A percentile compares a stretch with the other conserved stretches of the same genome.
phyloP scores from a whole-genome alignment of 2,329 filamentous ascomycete genomes.

The Aspergillus neoniger region DNA sequence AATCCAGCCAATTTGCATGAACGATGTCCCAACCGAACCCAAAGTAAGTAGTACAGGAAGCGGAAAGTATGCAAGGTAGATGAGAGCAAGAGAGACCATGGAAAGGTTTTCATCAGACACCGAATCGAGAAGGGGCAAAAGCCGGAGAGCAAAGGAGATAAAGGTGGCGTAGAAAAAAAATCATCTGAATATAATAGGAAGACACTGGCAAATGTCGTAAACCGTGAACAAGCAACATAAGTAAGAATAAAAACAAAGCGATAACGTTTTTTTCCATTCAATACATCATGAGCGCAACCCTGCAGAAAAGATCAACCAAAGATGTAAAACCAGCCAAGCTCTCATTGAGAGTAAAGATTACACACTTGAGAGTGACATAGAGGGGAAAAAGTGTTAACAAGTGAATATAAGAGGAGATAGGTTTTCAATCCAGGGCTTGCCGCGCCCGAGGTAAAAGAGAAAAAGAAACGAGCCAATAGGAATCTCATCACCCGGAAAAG shows the following conservation, averaged over 20 bases:
- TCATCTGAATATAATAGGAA: slow-evolving; percentile 16
- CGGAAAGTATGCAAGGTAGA: slow-evolving; percentile 26
- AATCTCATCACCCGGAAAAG: slow-evolving; percentile 31
- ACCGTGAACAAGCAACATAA: slow-evolving; percentile 22
- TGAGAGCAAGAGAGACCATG: slow-evolving; percentile 19
- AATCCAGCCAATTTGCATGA: slow-evolving; percentile 27
- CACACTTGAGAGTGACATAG: slow-evolving; percentile 38
- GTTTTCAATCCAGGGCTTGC: slow-evolving; percentile 14
- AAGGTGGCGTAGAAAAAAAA: slow-evolving; percentile 15
- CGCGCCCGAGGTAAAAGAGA: slow-evolving; percentile 23
- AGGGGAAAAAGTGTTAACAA: slow-evolving; percentile 15
- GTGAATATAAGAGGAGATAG: slow-evolving; percentile 17
- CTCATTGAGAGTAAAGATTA: slow-evolving; percentile 45
- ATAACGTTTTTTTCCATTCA: slow-evolving; percentile 37
- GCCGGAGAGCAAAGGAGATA: slow-evolving; percentile 21
- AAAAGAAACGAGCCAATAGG: slow-evolving; percentile 33
- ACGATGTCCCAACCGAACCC: slow-evolving; percentile 26
- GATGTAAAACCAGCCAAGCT: slow-evolving; percentile 39
- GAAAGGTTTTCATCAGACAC: slow-evolving; percentile 22
- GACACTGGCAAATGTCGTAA: slow-evolving; percentile 24
- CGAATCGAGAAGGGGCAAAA: slow-evolving; percentile 21
- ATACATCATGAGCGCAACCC: slow-evolving; percentile 38
- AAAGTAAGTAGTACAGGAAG: slow-evolving; percentile 29
- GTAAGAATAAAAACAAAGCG: slow-evolving; percentile 21
- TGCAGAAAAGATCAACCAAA: slow-evolving; percentile 25